phyloP scores from a whole-genome alignment of 1,284 basidiomycete species.

The Puccinia hordei region DNA sequence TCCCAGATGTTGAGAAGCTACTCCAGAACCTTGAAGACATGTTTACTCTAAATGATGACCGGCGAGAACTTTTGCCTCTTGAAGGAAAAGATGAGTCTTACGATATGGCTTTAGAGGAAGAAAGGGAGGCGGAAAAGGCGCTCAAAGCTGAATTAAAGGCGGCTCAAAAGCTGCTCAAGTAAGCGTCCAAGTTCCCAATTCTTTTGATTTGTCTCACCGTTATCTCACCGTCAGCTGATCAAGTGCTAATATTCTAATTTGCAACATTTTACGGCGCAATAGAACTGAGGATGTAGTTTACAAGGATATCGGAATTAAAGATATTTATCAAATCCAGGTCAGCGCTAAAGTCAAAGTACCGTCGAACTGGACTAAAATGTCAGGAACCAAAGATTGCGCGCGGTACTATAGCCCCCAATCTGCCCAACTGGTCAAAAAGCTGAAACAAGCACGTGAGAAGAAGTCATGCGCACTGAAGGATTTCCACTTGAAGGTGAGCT shows the following conservation, averaged over 20 bases:
- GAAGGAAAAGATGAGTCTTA: constrained; percentile 50
- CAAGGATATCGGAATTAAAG: constrained; percentile 62
- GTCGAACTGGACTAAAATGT: constrained; percentile 77
- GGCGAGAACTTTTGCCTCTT: constrained; percentile 33
- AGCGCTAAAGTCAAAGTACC: constrained; percentile 69
- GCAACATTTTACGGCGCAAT: not conserved
- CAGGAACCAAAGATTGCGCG: constrained; percentile 70
- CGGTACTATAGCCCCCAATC: constrained; percentile 76
- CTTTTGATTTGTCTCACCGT: not conserved
- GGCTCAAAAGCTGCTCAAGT: constrained; percentile 50
- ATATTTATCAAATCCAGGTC: constrained; percentile 80
- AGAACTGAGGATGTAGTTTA: constrained; percentile 53
- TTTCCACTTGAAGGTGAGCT: constrained; percentile 69
- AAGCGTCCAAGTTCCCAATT: not conserved
- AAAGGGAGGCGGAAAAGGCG: constrained; percentile 40
- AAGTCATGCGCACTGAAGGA: constrained; percentile 74
- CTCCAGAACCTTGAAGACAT: constrained; percentile 72
- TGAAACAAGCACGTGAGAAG: constrained; percentile 90
- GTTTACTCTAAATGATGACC: constrained; percentile 59
- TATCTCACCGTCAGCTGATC: not conserved
- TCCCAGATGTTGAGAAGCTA: constrained; percentile 69
- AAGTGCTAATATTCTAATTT: not conserved
- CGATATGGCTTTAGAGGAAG: constrained; percentile 48
- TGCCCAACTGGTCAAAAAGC: constrained; percentile 69
- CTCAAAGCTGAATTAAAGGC: constrained; percentile 42